phyloP scores from a whole-genome alignment of 192 early-diverging fungal species.

The Dispira parvispora region DNA sequence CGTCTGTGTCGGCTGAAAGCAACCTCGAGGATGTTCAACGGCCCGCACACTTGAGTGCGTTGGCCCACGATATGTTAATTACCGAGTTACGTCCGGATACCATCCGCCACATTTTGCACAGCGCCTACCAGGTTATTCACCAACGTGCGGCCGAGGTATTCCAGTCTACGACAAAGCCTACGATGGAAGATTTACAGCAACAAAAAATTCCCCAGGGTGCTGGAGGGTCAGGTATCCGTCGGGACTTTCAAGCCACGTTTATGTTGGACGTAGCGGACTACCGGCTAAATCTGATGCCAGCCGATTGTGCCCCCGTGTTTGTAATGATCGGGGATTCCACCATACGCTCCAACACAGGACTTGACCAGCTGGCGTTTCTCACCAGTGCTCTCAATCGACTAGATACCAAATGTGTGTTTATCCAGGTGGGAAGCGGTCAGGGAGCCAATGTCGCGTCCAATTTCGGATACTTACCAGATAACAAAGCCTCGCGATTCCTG shows the following conservation, averaged over 20 bases:
- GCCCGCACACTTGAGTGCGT: not conserved
- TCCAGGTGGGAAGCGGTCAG: constrained; percentile 51
- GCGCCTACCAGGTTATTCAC: not conserved
- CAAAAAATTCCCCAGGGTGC: too few relatives aligned
- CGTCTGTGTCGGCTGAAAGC: not conserved
- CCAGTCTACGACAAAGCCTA: not conserved
- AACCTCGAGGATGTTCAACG: not conserved
- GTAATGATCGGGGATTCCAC: constrained; percentile 58
- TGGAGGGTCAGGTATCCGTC: not conserved
- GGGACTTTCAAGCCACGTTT: not conserved
- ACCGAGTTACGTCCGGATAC: constrained; percentile 7
- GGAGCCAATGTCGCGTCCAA: constrained; percentile 48
- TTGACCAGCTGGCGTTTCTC: constrained; percentile 33
- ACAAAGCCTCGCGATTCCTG: constrained; percentile 50
- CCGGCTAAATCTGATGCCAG: constrained; percentile 27
- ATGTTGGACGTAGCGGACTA: constrained; percentile 29
- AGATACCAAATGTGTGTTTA: constrained; percentile 43
- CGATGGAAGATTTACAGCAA: not conserved
- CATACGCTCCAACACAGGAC: constrained; percentile 47
- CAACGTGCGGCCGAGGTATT: not conserved
- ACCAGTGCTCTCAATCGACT: constrained; percentile 30
- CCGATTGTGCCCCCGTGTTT: constrained; percentile 29
- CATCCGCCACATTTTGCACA: constrained; percentile 9
- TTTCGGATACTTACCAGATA: constrained; percentile 63
- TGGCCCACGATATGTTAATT: not conserved